Evolutionary conservation across 2,329 filamentous ascomycete species (phyloP), one percentile per base, ranked within the genome.

Genomic region (Penicillium concentricum): DNA sequence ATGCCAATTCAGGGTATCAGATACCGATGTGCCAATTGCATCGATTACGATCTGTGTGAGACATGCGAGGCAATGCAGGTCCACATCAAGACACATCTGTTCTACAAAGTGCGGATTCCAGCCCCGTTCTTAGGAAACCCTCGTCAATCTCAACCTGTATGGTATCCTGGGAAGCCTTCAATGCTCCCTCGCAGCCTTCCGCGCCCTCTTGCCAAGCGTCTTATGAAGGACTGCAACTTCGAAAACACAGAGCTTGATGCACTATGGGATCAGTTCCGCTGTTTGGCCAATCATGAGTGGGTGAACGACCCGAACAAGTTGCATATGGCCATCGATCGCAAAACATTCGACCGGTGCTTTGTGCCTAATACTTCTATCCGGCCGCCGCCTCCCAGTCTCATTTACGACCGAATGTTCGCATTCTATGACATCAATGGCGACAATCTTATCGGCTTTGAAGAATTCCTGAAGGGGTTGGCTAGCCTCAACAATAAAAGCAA

Each of bases 231-330:
- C 59, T 92, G 89, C 0, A 86, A 86, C 18, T 90, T 95, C 74
- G 92, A 97, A 69, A 84, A 89, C 28, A 88, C 91, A 2, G 91
- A 96, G 72, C 79, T 99, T 6, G 93, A 97, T 75, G 93, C 92
- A 7, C 85, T 96, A 41, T 97, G 92, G 88, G 93, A 97, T 69
- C 93, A 97, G 70, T 99, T 96, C 83, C 92, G 90, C 5, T 97
- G 92, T 72, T 87, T 97, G 75, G 93, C 93, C 41, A 93, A 90
- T 63, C 88, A 87, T 6, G 87, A 93, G 70, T 96, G 89, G 88
- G 79, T 85, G 34, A 84, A 88, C 18, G 93, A 97, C 69, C 90
- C 91, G 0, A 87, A 90, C 65, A 83, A 87, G 22, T 81, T 97
- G 41, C 81, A 84, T 54, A 82, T 93, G 65, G 94, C 92, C 34